phyloP scores from a whole-genome alignment of 164 flowering plant species.

The Annona cherimola region DNA sequence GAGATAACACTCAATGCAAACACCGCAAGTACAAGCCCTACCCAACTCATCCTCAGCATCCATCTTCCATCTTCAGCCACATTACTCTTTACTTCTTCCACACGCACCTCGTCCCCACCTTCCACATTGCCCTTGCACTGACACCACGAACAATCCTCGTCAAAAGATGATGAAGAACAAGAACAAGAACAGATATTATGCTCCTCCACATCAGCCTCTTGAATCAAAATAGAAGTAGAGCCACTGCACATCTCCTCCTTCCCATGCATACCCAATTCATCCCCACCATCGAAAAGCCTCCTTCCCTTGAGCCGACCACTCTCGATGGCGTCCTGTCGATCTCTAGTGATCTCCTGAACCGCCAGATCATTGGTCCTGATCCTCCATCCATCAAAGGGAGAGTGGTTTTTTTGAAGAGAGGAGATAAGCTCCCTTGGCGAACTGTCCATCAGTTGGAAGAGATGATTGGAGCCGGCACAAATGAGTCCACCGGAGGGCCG shows the following conservation, averaged over 20 bases:
- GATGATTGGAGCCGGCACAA: not conserved
- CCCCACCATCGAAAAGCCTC: slow-evolving; percentile 28
- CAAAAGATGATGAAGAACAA: slow-evolving; percentile 13
- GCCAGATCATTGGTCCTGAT: slow-evolving; percentile 35
- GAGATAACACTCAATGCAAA: slow-evolving; percentile 18
- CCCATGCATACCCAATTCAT: slow-evolving; percentile 1
- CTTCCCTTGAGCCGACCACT: slow-evolving; percentile 42
- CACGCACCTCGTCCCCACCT: slow-evolving; percentile 7
- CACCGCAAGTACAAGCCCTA: slow-evolving; percentile 18
- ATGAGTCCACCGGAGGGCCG: not conserved
- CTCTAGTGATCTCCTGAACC: slow-evolving; percentile 24
- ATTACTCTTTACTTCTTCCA: slow-evolving; percentile 2
- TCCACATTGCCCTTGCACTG: slow-evolving; percentile 1
- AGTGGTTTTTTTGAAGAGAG: slow-evolving; percentile 23
- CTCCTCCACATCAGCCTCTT: slow-evolving; percentile 19
- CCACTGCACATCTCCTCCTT: slow-evolving; percentile 12
- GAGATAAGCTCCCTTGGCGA: slow-evolving; percentile 39
- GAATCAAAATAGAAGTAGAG: slow-evolving; percentile 22
- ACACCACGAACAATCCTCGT: slow-evolving; percentile 3
- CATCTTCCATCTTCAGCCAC: slow-evolving; percentile 5
- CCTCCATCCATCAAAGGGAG: slow-evolving; percentile 23
- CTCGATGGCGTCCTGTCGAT: slow-evolving; percentile 33
- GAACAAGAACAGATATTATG: not conserved
- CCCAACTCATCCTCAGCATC: slow-evolving; percentile 16
- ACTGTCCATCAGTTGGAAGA: slow-evolving; percentile 9